Evolutionary conservation across 257 asterid genomes (phyloP).

Genomic region (Scutellaria galericulata): DNA sequence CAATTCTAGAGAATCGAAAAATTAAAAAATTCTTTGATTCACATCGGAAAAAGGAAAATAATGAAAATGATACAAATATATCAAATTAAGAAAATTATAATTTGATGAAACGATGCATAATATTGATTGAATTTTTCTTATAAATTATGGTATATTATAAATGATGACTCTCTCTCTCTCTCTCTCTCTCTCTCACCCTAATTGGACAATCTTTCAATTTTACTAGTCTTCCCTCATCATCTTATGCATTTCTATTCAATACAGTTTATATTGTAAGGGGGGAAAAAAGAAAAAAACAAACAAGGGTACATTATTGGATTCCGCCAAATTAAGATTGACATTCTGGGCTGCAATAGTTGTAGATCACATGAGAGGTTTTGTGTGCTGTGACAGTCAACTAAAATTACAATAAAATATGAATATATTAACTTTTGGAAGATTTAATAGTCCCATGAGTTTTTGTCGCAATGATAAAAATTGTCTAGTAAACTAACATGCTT

Average conservation of each 20-base stretch:
- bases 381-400: conserved; percentile 6
- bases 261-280: too few relatives aligned
- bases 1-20: too few relatives aligned
- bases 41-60: too few relatives aligned
- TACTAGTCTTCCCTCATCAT: too few relatives aligned
- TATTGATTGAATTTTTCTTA: neutral
- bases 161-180: too few relatives aligned
- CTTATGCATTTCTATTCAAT: too few relatives aligned
- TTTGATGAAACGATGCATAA: neutral
- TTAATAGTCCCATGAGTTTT: neutral
- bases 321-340: conserved; percentile 13
- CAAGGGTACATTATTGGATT: neutral
- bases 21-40: too few relatives aligned
- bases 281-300: too few relatives aligned
- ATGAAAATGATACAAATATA: too few relatives aligned
- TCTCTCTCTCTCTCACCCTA: too few relatives aligned
- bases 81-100: neutral
- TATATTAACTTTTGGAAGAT: conserved; percentile 15
- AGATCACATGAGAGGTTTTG: conserved; percentile 26
- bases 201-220: too few relatives aligned
- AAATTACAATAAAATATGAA: neutral
- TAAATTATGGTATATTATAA: neutral
- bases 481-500: conserved; percentile 25
- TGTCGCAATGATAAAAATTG: conserved; percentile 24
- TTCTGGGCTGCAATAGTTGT: neutral